Percentiles rank a stretch among this genome's conserved stretches.
Conservation (phyloP, 495 filamentous ascomycete species). For the Trichoderma parareesei region DNA sequence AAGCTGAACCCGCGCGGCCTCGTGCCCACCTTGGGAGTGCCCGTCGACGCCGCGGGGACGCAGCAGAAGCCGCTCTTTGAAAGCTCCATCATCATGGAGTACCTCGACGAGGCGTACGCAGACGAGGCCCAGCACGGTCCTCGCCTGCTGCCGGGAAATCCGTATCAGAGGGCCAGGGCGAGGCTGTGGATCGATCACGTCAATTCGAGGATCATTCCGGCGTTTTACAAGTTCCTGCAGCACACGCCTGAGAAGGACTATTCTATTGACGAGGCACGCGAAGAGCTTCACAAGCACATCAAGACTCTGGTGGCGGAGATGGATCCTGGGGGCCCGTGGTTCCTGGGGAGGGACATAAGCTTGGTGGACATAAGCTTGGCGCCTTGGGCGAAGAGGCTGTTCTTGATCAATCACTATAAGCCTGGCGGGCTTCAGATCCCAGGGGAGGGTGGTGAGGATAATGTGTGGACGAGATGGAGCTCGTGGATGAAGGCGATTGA, state of each 20-base stretch:
- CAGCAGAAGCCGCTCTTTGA: conserved; percentile 55
- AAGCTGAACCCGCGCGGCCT: conserved; percentile 60
- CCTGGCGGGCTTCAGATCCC: conserved; percentile 51
- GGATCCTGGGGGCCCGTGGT: conserved; percentile 51
- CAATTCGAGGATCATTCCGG: conserved; percentile 52
- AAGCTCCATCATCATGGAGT: conserved; percentile 58
- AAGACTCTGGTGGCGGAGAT: conserved; percentile 52
- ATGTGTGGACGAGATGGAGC: conserved; percentile 52
- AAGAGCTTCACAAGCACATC: conserved; percentile 43
- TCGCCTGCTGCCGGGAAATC: conserved; percentile 46
- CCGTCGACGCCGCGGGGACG: conserved; percentile 20
- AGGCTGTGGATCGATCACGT: conserved; percentile 66
- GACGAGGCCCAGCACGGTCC: conserved; percentile 23
- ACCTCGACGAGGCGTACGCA: conserved; percentile 56
- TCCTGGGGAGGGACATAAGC: conserved; percentile 47
- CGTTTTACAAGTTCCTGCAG: conserved; percentile 58
- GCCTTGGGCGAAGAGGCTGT: conserved; percentile 60
- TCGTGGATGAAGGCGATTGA: conserved; percentile 51
- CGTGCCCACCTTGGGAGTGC: conserved; percentile 52
- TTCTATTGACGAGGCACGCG: conserved; percentile 31
- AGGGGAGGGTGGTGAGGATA: conserved; percentile 29
- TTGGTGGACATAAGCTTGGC: conserved; percentile 58
- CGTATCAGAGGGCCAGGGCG: conserved; percentile 49
- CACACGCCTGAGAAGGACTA: conserved; percentile 46
- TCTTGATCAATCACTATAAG: conserved; percentile 66